Conservation (phyloP, 2,329 filamentous ascomycete genomes). For the Sporothrix humicola region DNA sequence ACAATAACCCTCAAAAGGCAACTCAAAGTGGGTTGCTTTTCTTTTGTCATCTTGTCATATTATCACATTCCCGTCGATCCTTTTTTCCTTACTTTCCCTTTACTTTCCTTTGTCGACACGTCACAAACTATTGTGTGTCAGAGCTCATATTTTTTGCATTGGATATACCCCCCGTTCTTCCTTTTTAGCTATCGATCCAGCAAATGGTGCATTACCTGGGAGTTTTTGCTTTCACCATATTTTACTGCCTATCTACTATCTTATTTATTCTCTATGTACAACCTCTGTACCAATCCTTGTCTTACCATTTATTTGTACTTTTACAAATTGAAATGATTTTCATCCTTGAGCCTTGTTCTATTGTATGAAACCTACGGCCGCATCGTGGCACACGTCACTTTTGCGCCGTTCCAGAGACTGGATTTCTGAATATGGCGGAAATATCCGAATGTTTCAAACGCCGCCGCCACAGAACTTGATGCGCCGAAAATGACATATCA, state of each 20-base stretch:
- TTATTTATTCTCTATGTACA: too few relatives aligned
- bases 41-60: not conserved
- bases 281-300: too few relatives aligned
- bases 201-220: conserved; percentile 28
- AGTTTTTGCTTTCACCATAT: conserved; percentile 13
- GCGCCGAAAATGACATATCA: conserved; percentile 1
- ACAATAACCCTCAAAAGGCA: not conserved
- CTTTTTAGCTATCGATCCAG: not conserved
- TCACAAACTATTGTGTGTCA: not conserved
- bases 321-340: not conserved
- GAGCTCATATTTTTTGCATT: conserved; percentile 13
- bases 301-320: not conserved
- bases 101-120: conserved; percentile 28
- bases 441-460: conserved; percentile 7
- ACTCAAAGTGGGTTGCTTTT: not conserved
- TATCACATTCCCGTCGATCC: not conserved
- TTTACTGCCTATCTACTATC: not conserved
- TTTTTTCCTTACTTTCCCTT: conserved; percentile 1
- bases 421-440: not conserved
- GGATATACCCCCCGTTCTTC: conserved; percentile 28
- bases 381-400: not conserved
- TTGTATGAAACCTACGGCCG: not conserved
- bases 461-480: not conserved
- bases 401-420: not conserved
- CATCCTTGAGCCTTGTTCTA: too few relatives aligned